Percentiles rank a stretch among this genome's conserved stretches.
Evolutionary conservation across 257 asterid species (phyloP).

Genomic region (Osmanthus fragrans): DNA sequence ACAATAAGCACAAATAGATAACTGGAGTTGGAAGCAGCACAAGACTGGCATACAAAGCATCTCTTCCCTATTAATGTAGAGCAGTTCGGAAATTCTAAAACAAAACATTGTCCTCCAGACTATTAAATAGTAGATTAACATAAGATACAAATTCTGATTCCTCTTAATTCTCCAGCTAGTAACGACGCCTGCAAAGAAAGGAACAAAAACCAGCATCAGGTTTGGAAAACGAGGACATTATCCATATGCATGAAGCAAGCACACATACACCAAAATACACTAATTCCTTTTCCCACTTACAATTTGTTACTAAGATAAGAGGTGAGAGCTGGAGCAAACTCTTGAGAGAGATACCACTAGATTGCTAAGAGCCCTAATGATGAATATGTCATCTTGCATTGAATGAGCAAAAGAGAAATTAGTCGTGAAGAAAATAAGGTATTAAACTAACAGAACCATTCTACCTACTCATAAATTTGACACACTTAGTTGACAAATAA

Average conservation of each 20-base stretch:
- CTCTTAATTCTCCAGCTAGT: slow-evolving; percentile 36
- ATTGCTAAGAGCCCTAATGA: not conserved
- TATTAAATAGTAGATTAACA: slow-evolving; percentile 17
- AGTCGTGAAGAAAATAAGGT: not conserved
- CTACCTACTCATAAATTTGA: too few relatives aligned
- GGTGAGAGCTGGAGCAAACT: not conserved
- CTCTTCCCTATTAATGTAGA: not conserved
- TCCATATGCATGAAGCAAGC: not conserved
- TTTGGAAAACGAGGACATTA: not conserved
- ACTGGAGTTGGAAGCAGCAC: not conserved
- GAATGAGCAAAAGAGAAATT: not conserved
- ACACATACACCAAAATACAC: not conserved
- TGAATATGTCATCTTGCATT: not conserved
- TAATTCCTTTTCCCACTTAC: not conserved
- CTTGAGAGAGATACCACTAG: not conserved
- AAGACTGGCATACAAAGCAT: not conserved
- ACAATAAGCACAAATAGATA: not conserved
- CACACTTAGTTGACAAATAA: too few relatives aligned
- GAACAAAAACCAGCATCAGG: not conserved
- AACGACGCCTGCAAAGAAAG: slow-evolving; percentile 51
- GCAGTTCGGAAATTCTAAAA: not conserved
- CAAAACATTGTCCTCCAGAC: slow-evolving; percentile 14
- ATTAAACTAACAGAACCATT: not conserved
- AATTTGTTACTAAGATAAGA: not conserved
- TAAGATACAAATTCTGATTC: slow-evolving; percentile 19